These are phyloP conservation scores for Trichomonas vaginalis DNA, from an alignment of 208 protist species.

Conservation along the genomic window DNA sequence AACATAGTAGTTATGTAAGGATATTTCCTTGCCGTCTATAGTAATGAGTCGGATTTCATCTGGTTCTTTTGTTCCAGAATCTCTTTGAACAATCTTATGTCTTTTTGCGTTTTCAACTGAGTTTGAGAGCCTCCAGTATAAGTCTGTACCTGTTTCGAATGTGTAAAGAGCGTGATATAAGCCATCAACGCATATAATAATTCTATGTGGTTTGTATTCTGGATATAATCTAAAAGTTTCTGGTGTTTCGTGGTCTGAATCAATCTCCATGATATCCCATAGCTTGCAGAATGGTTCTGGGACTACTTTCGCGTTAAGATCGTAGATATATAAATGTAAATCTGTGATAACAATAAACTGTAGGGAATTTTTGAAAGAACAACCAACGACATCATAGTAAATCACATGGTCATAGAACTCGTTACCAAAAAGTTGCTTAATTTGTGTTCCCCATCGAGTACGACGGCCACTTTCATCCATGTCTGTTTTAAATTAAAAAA, in stretches of 20 bases:
- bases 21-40: neutral
- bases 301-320: neutral
- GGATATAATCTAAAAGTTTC: neutral
- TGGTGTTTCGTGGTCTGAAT: neutral
- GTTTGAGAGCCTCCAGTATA: neutral
- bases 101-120: neutral
- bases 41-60: neutral
- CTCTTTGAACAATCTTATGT: neutral
- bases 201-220: neutral
- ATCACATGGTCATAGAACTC: neutral
- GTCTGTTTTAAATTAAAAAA: too few relatives aligned
- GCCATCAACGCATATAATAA: neutral
- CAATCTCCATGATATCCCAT: neutral
- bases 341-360: neutral
- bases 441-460: neutral
- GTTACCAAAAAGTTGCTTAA: neutral
- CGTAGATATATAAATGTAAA: neutral
- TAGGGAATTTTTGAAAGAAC: neutral
- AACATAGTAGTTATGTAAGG: neutral
- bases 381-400: neutral
- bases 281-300: neutral
- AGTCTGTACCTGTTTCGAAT: neutral
- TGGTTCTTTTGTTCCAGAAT: neutral
- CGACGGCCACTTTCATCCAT: neutral
- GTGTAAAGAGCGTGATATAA: neutral